Evolutionary conservation across 352 stramenopile genomes (phyloP).

Genomic region (Aphanomyces euteiches): DNA sequence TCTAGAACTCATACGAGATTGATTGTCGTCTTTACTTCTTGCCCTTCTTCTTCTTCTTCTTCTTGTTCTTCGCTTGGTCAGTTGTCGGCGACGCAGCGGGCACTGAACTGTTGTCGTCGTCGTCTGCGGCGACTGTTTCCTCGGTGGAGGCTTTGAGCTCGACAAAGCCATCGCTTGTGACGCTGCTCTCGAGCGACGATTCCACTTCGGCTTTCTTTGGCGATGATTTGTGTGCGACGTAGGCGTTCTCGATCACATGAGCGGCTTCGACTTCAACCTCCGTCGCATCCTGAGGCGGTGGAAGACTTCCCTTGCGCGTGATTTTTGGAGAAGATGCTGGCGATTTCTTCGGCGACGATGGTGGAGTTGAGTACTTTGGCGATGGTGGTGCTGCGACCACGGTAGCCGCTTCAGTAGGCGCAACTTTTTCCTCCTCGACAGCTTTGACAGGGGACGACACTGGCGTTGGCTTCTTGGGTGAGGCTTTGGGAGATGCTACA

Average conservation of each 20-base stretch:
- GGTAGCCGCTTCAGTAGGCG: too few relatives aligned
- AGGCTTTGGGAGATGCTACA: conserved; percentile 1
- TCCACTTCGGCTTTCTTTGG: neutral
- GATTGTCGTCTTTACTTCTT: conserved; percentile 7
- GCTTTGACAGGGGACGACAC: too few relatives aligned
- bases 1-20: conserved; percentile 7
- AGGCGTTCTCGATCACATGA: neutral
- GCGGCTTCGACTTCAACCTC: neutral
- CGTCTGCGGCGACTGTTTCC: neutral
- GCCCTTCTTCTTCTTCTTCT: conserved; percentile 30
- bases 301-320: conserved; percentile 19
- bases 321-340: conserved; percentile 11
- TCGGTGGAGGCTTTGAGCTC: neutral
- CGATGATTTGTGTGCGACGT: conserved; percentile 10
- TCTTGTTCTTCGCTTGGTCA: conserved; percentile 15
- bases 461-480: too few relatives aligned
- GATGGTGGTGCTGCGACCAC: too few relatives aligned
- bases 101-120: neutral
- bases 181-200: neutral
- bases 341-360: neutral
- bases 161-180: conserved; percentile 23
- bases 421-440: too few relatives aligned
- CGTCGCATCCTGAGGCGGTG: neutral
- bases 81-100: neutral
- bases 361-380: neutral